phyloP scores from a whole-genome alignment of 2,329 filamentous ascomycete species.

The Neoarthrinium moseri region DNA sequence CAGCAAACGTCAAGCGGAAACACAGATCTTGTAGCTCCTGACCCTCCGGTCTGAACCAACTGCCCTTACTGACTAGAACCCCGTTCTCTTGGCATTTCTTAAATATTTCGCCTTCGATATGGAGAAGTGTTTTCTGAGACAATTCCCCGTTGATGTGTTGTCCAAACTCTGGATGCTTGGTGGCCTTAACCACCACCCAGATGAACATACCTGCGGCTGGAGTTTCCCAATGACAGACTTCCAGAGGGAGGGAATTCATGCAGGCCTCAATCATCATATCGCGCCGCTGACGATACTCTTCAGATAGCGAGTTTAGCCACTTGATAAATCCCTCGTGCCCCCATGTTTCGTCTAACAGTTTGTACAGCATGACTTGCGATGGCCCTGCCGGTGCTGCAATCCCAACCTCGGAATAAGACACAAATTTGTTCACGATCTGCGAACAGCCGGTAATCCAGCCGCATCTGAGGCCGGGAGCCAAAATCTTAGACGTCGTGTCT shows the following conservation, averaged over 20 bases:
- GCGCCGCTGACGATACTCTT: conserved; percentile 20
- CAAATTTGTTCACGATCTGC: conserved; percentile 25
- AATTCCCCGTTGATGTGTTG: rapidly evolving
- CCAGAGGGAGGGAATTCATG: not conserved
- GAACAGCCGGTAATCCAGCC: conserved; percentile 28
- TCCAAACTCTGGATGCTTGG: not conserved
- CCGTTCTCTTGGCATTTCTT: conserved; percentile 12
- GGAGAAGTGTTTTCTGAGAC: conserved; percentile 18
- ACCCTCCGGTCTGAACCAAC: conserved; percentile 17
- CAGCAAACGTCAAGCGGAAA: conserved; percentile 10
- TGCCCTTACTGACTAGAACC: conserved; percentile 19
- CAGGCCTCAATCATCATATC: not conserved
- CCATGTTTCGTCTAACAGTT: conserved; percentile 28
- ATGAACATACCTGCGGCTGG: not conserved
- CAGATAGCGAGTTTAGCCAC: conserved; percentile 24
- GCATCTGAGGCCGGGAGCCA: conserved; percentile 27
- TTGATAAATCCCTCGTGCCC: conserved; percentile 26
- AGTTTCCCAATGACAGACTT: not conserved
- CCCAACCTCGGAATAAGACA: conserved; percentile 21
- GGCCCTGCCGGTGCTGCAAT: conserved; percentile 21
- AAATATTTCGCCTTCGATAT: conserved; percentile 22
- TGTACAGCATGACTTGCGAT: conserved; percentile 28
- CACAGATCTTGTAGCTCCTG: not conserved
- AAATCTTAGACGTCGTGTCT: conserved; percentile 29
- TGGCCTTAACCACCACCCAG: not conserved